Percentiles rank a stretch among this genome's conserved stretches.
Evolutionary conservation across 1,139 yeast species (phyloP).

Genomic region (Magnusiomyces fungicola): DNA sequence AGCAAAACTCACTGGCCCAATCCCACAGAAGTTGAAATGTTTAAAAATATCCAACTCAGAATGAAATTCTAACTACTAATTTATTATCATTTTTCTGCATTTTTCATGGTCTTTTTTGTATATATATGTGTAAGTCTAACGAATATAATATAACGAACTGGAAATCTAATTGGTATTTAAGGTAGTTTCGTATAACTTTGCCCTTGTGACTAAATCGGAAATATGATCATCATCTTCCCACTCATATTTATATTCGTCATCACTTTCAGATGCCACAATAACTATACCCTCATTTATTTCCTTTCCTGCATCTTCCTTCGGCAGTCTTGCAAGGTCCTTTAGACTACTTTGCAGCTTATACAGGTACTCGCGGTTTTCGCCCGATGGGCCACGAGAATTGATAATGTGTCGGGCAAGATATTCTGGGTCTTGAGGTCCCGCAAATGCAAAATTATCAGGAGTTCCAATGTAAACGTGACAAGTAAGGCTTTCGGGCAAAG

Average conservation of each 20-base stretch:
- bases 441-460: slow-evolving; percentile 67
- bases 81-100: no score
- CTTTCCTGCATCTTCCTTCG: background rate
- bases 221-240: slow-evolving; percentile 33
- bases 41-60: no score
- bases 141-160: no score
- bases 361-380: slow-evolving; percentile 68
- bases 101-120: no score
- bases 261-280: background rate
- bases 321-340: background rate
- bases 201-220: slow-evolving; percentile 27
- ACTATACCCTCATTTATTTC: background rate
- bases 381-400: slow-evolving; percentile 66
- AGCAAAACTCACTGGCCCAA: no score
- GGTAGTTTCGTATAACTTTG: slow-evolving; percentile 11
- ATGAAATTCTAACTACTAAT: no score
- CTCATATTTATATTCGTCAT: slow-evolving; percentile 18
- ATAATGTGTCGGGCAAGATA: slow-evolving; percentile 57
- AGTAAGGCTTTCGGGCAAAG: slow-evolving; percentile 33
- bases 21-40: no score
- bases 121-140: no score
- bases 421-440: slow-evolving; percentile 63
- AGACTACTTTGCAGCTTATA: slow-evolving; percentile 48
- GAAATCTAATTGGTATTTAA: no score
- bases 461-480: slow-evolving; percentile 81